Conservation (phyloP, 176 grass and related monocot species). For the Cocos nucifera region DNA sequence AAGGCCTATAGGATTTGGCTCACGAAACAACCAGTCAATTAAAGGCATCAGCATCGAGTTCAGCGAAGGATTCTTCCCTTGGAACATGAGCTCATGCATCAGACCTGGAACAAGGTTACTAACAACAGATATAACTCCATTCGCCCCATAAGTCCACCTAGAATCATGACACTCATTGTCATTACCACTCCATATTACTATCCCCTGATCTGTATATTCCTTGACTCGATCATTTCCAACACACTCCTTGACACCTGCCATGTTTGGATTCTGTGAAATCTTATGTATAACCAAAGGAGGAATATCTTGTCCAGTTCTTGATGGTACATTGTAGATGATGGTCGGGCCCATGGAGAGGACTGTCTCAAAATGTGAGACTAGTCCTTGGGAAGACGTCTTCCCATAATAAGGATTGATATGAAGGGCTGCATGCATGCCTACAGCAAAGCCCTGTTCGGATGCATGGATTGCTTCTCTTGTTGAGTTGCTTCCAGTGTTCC, state of each 20-base stretch:
- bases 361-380: slow-evolving; percentile 64
- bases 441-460: slow-evolving; percentile 77
- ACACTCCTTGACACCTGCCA: slow-evolving; percentile 86
- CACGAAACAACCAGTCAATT: slow-evolving; percentile 70
- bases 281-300: slow-evolving; percentile 46
- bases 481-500: slow-evolving; percentile 91
- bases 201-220: slow-evolving; percentile 54
- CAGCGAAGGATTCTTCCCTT: slow-evolving; percentile 38
- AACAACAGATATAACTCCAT: slow-evolving; percentile 66
- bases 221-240: slow-evolving; percentile 60
- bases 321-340: slow-evolving; percentile 79
- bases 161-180: slow-evolving; percentile 73
- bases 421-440: slow-evolving; percentile 91
- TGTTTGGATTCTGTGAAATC: slow-evolving; percentile 42
- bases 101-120: slow-evolving; percentile 78
- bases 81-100: slow-evolving; percentile 55
- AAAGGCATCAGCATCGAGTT: slow-evolving; percentile 55
- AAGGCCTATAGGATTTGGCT: slow-evolving; percentile 70
- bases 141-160: slow-evolving; percentile 54
- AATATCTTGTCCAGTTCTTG: slow-evolving; percentile 71
- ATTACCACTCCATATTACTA: slow-evolving; percentile 70
- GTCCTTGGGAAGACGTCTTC: slow-evolving; percentile 67
- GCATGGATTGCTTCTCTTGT: slow-evolving; percentile 89
- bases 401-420: slow-evolving; percentile 97
- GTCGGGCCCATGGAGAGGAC: slow-evolving; percentile 80